Conservation (phyloP, 306 rosid genomes). For the Prunus mongolica region DNA sequence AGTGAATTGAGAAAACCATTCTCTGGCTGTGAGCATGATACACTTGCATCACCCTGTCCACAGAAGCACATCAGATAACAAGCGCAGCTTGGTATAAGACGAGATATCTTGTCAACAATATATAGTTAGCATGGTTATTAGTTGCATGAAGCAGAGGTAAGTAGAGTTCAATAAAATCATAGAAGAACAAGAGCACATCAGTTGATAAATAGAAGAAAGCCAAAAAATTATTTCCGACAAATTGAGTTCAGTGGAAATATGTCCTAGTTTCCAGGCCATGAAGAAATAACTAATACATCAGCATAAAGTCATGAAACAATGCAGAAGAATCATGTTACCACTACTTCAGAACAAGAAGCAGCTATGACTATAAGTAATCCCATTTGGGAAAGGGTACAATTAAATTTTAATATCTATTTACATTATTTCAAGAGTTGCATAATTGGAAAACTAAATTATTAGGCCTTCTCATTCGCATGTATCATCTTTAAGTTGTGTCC, state of each 20-base stretch:
- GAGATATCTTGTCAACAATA: not conserved
- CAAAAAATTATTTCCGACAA: too few species aligned
- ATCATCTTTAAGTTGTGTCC: not conserved
- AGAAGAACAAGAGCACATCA: not conserved
- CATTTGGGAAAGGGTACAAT: not conserved
- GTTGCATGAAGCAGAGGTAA: not conserved
- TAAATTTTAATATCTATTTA: not conserved
- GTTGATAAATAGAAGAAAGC: not conserved
- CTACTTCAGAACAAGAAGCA: not conserved
- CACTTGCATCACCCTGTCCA: constrained; percentile 53
- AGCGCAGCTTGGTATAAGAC: not conserved
- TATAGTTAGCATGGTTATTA: not conserved
- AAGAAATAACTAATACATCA: not conserved
- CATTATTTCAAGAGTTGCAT: not conserved
- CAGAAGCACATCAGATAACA: constrained; percentile 20
- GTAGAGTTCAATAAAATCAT: not conserved
- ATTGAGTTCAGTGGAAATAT: not conserved
- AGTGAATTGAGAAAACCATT: constrained; percentile 57
- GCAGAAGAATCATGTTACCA: not conserved
- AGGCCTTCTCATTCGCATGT: not conserved
- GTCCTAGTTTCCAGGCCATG: not conserved
- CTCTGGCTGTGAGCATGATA: constrained; percentile 51
- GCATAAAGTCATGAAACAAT: not conserved
- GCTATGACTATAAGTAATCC: not conserved
- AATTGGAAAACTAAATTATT: not conserved